Evolutionary conservation across 352 stramenopile genomes (phyloP).

Genomic region (Phytophthora agathidicida): DNA sequence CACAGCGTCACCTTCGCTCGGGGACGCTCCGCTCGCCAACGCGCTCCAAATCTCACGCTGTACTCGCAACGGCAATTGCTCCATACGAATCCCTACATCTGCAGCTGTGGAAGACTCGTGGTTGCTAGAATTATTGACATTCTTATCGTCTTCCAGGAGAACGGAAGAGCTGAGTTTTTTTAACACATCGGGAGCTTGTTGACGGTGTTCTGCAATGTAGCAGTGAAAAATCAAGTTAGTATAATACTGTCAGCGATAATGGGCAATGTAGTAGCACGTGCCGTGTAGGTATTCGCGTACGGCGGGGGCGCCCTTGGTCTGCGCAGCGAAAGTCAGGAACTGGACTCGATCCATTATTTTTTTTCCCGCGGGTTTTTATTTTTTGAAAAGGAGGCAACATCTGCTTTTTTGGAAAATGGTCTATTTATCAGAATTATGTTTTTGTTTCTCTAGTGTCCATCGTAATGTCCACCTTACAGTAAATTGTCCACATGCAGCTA

Average conservation of each 20-base stretch:
- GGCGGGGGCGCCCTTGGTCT: constrained; percentile 46
- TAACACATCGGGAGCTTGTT: constrained; percentile 38
- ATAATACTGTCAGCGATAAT: neutral
- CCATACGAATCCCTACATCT: constrained; percentile 46
- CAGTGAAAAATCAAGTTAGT: neutral
- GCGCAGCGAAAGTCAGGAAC: constrained; percentile 37
- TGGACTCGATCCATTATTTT: constrained; percentile 26
- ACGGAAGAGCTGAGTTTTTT: constrained; percentile 30
- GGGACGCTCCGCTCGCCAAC: constrained; percentile 37
- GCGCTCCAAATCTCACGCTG: constrained; percentile 74
- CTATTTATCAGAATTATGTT: too few species aligned
- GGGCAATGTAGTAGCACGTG: neutral
- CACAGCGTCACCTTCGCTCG: constrained; percentile 3
- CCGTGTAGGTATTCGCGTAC: constrained; percentile 51
- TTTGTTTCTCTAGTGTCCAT: neutral
- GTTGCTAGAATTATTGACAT: neutral
- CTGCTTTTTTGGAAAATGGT: neutral
- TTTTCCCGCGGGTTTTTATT: neutral
- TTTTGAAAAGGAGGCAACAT: constrained; percentile 9
- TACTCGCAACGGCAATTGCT: constrained; percentile 40
- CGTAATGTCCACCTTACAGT: constrained; percentile 18
- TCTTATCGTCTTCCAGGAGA: constrained; percentile 7
- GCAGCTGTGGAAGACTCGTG: neutral
- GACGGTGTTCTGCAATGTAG: constrained; percentile 56
- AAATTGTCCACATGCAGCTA: constrained; percentile 15